These are phyloP conservation scores for Basidiobolus meristosporus DNA, from an alignment of 371 early-diverging fungal genomes.

Conservation along the genomic window DNA sequence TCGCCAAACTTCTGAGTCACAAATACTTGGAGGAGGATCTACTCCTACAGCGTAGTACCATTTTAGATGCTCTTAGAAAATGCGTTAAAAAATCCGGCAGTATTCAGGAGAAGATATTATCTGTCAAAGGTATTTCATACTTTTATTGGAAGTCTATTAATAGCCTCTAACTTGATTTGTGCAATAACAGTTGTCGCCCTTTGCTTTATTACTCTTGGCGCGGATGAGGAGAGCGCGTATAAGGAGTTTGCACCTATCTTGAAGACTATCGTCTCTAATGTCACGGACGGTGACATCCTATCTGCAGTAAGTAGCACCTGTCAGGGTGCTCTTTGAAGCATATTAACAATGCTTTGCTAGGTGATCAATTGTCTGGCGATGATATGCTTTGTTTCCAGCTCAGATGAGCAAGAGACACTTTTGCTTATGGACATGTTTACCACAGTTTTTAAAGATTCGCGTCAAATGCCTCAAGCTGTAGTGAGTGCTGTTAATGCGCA, in stretches of 20 bases:
- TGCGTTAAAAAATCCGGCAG: conserved; percentile 29
- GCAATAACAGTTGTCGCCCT: conserved; percentile 20
- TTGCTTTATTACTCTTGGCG: conserved; percentile 47
- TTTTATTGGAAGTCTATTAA: neutral
- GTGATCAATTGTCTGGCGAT: conserved; percentile 26
- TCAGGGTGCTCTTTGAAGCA: too few relatives aligned
- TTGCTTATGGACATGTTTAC: conserved; percentile 11
- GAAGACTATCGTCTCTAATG: conserved; percentile 22
- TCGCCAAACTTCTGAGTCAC: conserved; percentile 18
- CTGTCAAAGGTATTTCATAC: conserved; percentile 20
- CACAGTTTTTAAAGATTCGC: conserved; percentile 10
- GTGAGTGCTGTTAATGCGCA: conserved; percentile 23
- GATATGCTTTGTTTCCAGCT: conserved; percentile 36
- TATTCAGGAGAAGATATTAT: conserved; percentile 27
- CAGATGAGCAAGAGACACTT: conserved; percentile 26
- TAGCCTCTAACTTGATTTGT: neutral
- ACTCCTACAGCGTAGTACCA: conserved; percentile 12
- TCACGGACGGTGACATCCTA: conserved; percentile 16
- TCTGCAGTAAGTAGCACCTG: conserved; percentile 11
- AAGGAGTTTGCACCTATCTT: conserved; percentile 22
- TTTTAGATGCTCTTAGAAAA: conserved; percentile 29
- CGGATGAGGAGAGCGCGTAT: conserved; percentile 34
- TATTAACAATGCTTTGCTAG: conserved; percentile 5
- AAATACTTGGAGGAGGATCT: conserved; percentile 21
- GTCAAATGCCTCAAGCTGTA: conserved; percentile 9